Conservation (phyloP, 257 asterid species). For the Ajuga chamaepitys region DNA sequence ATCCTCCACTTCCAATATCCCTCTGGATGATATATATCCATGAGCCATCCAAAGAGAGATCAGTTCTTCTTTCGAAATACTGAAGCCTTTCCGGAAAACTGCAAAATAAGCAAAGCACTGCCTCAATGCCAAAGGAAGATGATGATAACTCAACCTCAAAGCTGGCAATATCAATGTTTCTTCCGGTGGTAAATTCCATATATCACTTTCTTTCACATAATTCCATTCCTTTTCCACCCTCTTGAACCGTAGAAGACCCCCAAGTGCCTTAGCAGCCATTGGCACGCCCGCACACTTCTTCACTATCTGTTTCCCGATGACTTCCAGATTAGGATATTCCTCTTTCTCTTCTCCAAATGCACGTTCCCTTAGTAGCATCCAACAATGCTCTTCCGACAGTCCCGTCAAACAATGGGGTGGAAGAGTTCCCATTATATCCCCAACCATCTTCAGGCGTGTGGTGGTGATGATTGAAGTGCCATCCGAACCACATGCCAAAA, state of each 20-base stretch:
- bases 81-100: slow-evolving; percentile 15
- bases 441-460: slow-evolving; percentile 17
- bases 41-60: slow-evolving; percentile 24
- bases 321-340: no score
- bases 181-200: slow-evolving; percentile 7
- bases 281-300: no score
- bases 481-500: slow-evolving; percentile 15
- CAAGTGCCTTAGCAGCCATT: no score
- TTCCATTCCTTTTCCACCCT: no score
- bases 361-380: no score
- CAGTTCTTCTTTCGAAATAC: not conserved
- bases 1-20: no score
- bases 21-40: slow-evolving; percentile 19
- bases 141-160: slow-evolving; percentile 27
- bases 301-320: no score
- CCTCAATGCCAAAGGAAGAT: slow-evolving; percentile 20
- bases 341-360: slow-evolving; percentile 15
- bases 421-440: no score
- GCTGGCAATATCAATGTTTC: slow-evolving; percentile 13
- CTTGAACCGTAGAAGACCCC: no score
- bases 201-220: no score
- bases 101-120: slow-evolving; percentile 32
- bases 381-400: no score
- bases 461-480: slow-evolving; percentile 21
- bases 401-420: not conserved